Evolutionary conservation across 192 early-diverging fungal genomes (phyloP).

Genomic region (Entomortierella beljakovae): DNA sequence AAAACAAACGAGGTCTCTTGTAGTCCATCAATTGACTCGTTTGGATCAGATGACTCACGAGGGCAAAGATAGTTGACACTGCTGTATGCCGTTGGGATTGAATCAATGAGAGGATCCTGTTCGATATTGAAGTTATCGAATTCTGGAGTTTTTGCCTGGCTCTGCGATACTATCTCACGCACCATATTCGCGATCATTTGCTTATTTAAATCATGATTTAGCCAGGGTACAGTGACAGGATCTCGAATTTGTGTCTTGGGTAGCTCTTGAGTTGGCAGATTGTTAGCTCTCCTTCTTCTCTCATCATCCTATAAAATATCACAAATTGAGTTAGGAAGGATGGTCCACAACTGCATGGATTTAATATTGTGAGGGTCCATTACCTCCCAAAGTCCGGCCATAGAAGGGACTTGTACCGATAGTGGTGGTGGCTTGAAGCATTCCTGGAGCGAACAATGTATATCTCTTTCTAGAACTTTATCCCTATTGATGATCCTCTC

Average conservation of each 20-base stretch:
- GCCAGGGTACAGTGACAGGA: conserved; percentile 35
- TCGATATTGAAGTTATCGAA: conserved; percentile 19
- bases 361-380: too few species aligned
- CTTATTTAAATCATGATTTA: conserved; percentile 37
- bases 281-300: conserved; percentile 28
- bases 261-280: conserved; percentile 36
- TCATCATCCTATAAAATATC: conserved; percentile 32
- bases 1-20: conserved; percentile 32
- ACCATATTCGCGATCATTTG: conserved; percentile 36
- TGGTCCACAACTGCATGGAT: too few species aligned
- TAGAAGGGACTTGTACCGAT: conserved; percentile 45
- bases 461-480: conserved; percentile 57
- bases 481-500: conserved; percentile 75
- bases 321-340: not conserved
- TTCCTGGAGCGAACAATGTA: conserved; percentile 60
- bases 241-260: conserved; percentile 41
- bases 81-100: conserved; percentile 30
- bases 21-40: not conserved
- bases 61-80: conserved; percentile 31
- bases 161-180: conserved; percentile 27
- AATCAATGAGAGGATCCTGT: conserved; percentile 12
- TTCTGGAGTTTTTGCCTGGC: conserved; percentile 15
- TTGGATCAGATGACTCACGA: not conserved
- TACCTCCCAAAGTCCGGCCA: conserved; percentile 52
- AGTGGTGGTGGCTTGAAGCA: conserved; percentile 18